Evolutionary conservation across 2,329 filamentous ascomycete species (phyloP), one percentile per base, ranked within the genome.

Genomic region (Colletotrichum sp.): DNA sequence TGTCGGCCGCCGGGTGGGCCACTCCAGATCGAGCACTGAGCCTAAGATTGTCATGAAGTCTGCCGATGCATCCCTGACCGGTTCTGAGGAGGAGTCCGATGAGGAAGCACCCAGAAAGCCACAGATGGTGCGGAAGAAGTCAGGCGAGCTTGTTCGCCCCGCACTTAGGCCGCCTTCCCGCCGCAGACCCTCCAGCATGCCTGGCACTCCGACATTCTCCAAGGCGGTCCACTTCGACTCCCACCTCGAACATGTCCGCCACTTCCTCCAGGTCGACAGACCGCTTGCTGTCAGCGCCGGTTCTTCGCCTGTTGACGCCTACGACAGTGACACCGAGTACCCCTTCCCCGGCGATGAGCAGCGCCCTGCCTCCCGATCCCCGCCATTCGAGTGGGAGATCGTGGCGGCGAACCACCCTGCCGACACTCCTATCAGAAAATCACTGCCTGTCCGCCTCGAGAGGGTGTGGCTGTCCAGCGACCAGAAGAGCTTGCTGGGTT

Each of bases 201-300:
- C 97, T 10, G 97, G 97, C 71, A 99, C 97, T 0, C 97, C 97
- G 0, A 97, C 96, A 10, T 99, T 96, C 83, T 94, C 94, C 79
- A 99, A 99, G 85, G 96, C 95, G 15, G 97, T 99, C n/a, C 97
- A 99, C 85, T 99, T 99, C 83, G 97, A 99, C 85, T 95, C 96
- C 30, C 95, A 98, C 82, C 92, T 99, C 52, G 97, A 99, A 86
- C 96, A 99, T 80, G 96, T 99, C 52, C 92, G 97, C 36, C 97
- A 99, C 83, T 99, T 99, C 84, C 88, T 98, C 26, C 95, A 98
- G 82, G 93, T 98, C 8, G 97, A 99, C 82, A 92, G 95, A 72
- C 97, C 97, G 3, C 93, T 98, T n/a, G 97, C 97, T 66, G 97
- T 99, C 83, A 99, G 96, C 84, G 96, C 96, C 68, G 94, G 95